Base-by-base conservation (phyloP, 108 stramenopile species). In the Asterionellopsis glacialis region DNA sequence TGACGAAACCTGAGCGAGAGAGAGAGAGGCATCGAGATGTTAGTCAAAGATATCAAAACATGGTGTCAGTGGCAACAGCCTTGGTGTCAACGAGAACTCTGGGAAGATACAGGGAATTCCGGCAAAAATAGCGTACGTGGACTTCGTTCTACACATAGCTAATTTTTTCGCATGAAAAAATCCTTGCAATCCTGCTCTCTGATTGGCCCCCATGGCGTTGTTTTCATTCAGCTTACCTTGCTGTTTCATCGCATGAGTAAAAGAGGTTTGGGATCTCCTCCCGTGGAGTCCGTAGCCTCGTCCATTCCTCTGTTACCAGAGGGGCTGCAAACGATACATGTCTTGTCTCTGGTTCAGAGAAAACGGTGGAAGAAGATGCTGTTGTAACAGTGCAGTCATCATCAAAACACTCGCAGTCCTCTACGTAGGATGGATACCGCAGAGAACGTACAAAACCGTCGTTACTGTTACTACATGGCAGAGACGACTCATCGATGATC, bases 191-290 rank as follows among this genome's bases (percentile, higher is more conserved):
- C 59, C 7, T 11, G 15, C 22, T 49, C 48, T 47, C 45, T 23
- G 48, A 27, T 49, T 25, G 41, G 67, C 33, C 33, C 5, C 33
- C 2, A 33, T 33, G 33, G 33, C 33, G 33, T 33, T 33, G 7
- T 33, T 7, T 33, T 33, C 33, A 33, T 5, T 33, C 5, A 9
- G 21, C 19, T 16, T 26, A 84, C 87, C 55, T 80, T 67, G 75
- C 59, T 11, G 90, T 92, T 43, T 92, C 87, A 43, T 80, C 74
- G 44, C 73, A 68, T 25, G 81, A 76, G 75, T 88, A 88, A 64
- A 77, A 88, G 38, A 75, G 68, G 12, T 47, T 56, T n/a, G 68
- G 47, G n/a, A 75, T 45, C n/a, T 75, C 68, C 25, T 75, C 59
- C 12, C 61, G 63, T 25, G 51, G 67, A 24, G 90, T 91, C 23